These are phyloP conservation scores for Sporothrix inflata DNA, from an alignment of 2,329 filamentous ascomycete genomes.

Conservation along the genomic window DNA sequence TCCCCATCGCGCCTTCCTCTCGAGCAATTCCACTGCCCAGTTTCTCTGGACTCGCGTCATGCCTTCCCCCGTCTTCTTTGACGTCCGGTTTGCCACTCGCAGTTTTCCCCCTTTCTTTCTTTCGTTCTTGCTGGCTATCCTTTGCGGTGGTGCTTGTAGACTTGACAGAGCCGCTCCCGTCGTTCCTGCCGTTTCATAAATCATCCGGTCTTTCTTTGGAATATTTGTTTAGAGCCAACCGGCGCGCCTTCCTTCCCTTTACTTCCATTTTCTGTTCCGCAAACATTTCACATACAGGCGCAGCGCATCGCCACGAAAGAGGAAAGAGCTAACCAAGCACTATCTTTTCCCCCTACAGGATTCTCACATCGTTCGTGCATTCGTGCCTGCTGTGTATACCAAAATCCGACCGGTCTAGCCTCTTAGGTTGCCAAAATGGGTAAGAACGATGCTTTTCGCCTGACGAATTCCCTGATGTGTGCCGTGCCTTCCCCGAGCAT, in stretches of 20 bases:
- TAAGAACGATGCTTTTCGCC: slow-evolving; percentile 43
- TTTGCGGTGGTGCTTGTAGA: neutral
- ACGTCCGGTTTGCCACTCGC: neutral
- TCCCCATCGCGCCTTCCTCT: neutral
- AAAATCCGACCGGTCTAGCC: slow-evolving; percentile 17
- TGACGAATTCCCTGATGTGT: slow-evolving; percentile 25
- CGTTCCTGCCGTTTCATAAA: slow-evolving; percentile 21
- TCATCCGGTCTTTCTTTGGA: neutral
- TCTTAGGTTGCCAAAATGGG: slow-evolving; percentile 46
- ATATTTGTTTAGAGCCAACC: neutral
- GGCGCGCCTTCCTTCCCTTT: neutral
- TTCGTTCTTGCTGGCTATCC: neutral
- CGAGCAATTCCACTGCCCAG: neutral
- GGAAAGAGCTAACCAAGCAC: slow-evolving; percentile 23
- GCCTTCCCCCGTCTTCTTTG: neutral
- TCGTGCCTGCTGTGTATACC: slow-evolving; percentile 31
- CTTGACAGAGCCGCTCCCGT: neutral
- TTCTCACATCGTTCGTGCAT: slow-evolving; percentile 10
- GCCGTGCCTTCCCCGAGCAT: neutral
- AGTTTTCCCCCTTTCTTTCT: neutral
- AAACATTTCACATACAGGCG: neutral
- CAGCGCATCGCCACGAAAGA: neutral
- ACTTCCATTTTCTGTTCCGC: neutral
- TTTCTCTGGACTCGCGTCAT: neutral
- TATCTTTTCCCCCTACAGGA: neutral